These are phyloP conservation scores for Oryza officinalis DNA, from an alignment of 176 grass and related monocot species.

Conservation along the genomic window DNA sequence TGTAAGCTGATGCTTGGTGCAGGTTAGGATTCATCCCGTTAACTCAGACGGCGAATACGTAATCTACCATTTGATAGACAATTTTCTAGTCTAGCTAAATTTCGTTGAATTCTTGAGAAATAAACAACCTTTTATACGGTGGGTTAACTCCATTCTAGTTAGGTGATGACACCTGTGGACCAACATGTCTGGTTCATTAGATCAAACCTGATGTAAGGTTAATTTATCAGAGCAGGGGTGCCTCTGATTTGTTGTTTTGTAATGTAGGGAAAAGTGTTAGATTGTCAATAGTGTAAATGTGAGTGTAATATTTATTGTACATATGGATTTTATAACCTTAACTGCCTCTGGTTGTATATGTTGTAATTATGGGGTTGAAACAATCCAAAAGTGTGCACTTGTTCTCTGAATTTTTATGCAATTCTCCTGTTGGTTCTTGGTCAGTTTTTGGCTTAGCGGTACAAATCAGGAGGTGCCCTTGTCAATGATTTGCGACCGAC, in stretches of 20 bases:
- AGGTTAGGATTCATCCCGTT: slow-evolving; percentile 79
- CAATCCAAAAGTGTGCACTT: background rate
- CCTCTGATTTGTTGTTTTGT: background rate
- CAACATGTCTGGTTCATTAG: background rate
- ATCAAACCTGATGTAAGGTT: background rate
- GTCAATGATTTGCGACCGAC: background rate
- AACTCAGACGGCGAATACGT: slow-evolving; percentile 84
- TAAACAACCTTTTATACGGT: background rate
- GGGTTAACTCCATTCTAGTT: background rate
- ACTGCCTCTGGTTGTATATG: background rate
- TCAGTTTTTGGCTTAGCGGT: background rate
- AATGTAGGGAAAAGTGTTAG: slow-evolving; percentile 2
- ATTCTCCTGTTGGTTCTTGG: background rate
- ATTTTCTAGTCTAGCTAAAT: slow-evolving; percentile 63
- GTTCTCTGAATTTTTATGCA: background rate
- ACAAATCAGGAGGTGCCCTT: background rate
- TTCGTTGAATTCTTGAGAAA: background rate
- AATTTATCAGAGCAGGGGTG: background rate
- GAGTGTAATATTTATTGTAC: background rate
- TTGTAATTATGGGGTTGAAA: background rate
- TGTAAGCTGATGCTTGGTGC: background rate
- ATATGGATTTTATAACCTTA: background rate
- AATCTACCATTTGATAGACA: slow-evolving; percentile 94
- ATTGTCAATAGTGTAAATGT: slow-evolving; percentile 13
- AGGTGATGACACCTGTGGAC: background rate